Percentiles rank a stretch among this genome's conserved stretches.
phyloP scores from a whole-genome alignment of 1,284 basidiomycete species.

The Amylostereum chailletii region DNA sequence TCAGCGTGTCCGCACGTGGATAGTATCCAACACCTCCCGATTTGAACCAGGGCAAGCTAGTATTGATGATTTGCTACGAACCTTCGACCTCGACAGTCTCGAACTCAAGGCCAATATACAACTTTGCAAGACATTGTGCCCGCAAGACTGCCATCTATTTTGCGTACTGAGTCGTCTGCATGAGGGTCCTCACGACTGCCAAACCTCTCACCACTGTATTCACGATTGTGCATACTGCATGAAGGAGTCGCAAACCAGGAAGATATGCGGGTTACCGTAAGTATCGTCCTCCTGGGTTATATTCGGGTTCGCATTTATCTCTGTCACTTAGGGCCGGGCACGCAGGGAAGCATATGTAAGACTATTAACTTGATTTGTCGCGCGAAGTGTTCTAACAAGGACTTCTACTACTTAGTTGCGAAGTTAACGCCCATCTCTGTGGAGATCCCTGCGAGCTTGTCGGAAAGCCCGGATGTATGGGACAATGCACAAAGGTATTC shows the following conservation, averaged over 20 bases:
- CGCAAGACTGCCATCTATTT: slow-evolving; percentile 30
- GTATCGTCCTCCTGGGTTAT: too few species aligned
- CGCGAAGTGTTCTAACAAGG: too few species aligned
- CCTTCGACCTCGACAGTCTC: slow-evolving; percentile 30
- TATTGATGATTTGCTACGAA: slow-evolving; percentile 36
- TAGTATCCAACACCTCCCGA: slow-evolving; percentile 35
- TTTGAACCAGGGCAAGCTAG: slow-evolving; percentile 36
- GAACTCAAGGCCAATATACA: slow-evolving; percentile 37
- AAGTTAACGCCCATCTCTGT: slow-evolving; percentile 40
- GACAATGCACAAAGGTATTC: slow-evolving; percentile 36
- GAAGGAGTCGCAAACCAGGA: too few species aligned
- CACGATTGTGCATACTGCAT: slow-evolving; percentile 32
- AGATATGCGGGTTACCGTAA: too few species aligned
- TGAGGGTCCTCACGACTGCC: slow-evolving; percentile 35
- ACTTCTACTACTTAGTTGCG: slow-evolving; percentile 28
- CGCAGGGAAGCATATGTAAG: slow-evolving; percentile 29
- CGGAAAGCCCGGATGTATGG: slow-evolving; percentile 37
- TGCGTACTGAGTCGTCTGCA: slow-evolving; percentile 40
- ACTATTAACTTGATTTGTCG: too few species aligned
- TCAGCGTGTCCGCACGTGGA: slow-evolving; percentile 39
- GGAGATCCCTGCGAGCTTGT: slow-evolving; percentile 35
- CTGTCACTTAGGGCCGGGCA: slow-evolving; percentile 39
- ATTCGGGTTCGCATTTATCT: background rate
- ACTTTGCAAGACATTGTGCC: slow-evolving; percentile 38
- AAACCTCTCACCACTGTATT: slow-evolving; percentile 36